Percentiles rank a stretch among this genome's conserved stretches.
These are phyloP conservation scores for Aureobasidium sp. DNA, from an alignment of 2,329 filamentous ascomycete species.

Conservation along the genomic window DNA sequence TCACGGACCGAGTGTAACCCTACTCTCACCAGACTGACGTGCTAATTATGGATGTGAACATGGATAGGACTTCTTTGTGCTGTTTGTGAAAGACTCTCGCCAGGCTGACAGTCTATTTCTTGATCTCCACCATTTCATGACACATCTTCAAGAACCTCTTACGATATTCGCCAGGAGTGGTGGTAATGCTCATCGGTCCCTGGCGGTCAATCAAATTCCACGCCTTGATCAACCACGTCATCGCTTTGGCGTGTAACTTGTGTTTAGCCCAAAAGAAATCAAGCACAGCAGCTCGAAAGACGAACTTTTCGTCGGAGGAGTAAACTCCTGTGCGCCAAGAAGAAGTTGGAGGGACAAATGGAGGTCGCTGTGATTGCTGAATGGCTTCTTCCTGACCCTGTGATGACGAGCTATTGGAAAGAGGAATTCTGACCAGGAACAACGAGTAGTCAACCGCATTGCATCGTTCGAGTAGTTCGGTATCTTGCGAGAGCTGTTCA, in stretches of 20 bases:
- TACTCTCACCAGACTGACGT: too few species aligned
- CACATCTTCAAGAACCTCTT: slow-evolving; percentile 50
- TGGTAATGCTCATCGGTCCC: slow-evolving; percentile 70
- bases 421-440: slow-evolving; percentile 57
- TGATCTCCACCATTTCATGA: slow-evolving; percentile 36
- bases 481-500: slow-evolving; percentile 53
- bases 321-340: slow-evolving; percentile 56
- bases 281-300: slow-evolving; percentile 60
- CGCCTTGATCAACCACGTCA: slow-evolving; percentile 55
- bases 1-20: background rate
- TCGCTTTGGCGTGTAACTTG: slow-evolving; percentile 56
- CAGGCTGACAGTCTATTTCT: background rate
- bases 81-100: background rate
- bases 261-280: slow-evolving; percentile 79
- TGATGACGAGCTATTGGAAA: slow-evolving; percentile 18
- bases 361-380: slow-evolving; percentile 20
- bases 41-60: too few species aligned
- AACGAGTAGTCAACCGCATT: slow-evolving; percentile 72
- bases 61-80: too few species aligned
- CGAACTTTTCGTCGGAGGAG: slow-evolving; percentile 57
- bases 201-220: slow-evolving; percentile 54
- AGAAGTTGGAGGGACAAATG: slow-evolving; percentile 27
- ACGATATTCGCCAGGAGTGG: slow-evolving; percentile 60
- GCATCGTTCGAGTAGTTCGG: slow-evolving; percentile 52
- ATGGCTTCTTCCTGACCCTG: slow-evolving; percentile 22